A percentile compares a stretch with the other conserved stretches of the same genome.
Evolutionary conservation across 2,329 filamentous ascomycete species (phyloP).

Genomic region (Ascocoryne sarcoides): DNA sequence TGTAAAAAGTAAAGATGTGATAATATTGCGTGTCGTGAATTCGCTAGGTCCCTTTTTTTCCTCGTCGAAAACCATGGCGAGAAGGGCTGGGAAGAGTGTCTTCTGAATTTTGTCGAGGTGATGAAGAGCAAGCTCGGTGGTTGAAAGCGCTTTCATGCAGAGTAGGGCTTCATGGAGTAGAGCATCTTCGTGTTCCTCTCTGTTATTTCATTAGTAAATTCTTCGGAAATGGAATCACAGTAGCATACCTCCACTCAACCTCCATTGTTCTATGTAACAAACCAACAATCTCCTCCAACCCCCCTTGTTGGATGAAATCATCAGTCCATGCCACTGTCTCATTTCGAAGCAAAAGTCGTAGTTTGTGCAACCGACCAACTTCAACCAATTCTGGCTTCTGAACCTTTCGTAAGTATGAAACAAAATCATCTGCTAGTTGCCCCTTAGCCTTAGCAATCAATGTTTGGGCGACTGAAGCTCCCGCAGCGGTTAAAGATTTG

Average conservation of each 20-base stretch:
- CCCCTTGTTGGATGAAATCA: slow-evolving; percentile 77
- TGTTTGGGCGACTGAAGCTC: slow-evolving; percentile 42
- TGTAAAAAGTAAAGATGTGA: slow-evolving; percentile 81
- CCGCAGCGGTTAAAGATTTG: slow-evolving; percentile 43
- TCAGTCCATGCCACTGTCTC: slow-evolving; percentile 96
- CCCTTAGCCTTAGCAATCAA: slow-evolving; percentile 63
- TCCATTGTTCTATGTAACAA: slow-evolving; percentile 87
- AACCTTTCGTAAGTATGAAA: slow-evolving; percentile 73
- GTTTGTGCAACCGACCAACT: slow-evolving; percentile 90
- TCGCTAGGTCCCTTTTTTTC: slow-evolving; percentile 89
- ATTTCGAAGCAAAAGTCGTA: slow-evolving; percentile 80
- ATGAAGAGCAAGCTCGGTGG: slow-evolving; percentile 75
- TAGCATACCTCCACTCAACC: slow-evolving; percentile 82
- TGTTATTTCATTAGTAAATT: slow-evolving; percentile 37
- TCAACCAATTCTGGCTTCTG: slow-evolving; percentile 77
- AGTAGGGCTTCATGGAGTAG: slow-evolving; percentile 86
- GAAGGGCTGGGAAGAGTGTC: slow-evolving; percentile 66
- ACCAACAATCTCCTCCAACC: slow-evolving; percentile 84
- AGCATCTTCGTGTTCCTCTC: slow-evolving; percentile 91
- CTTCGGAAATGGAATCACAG: too few relatives aligned
- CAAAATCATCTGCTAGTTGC: slow-evolving; percentile 72
- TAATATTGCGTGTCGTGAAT: slow-evolving; percentile 85
- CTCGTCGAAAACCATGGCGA: slow-evolving; percentile 4
- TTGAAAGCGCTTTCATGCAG: slow-evolving; percentile 90
- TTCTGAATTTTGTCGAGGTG: slow-evolving; percentile 73